Evolutionary conservation across 192 early-diverging fungal genomes (phyloP), one percentile per base, ranked within the genome.

Genomic region (Gigaspora rosea): DNA sequence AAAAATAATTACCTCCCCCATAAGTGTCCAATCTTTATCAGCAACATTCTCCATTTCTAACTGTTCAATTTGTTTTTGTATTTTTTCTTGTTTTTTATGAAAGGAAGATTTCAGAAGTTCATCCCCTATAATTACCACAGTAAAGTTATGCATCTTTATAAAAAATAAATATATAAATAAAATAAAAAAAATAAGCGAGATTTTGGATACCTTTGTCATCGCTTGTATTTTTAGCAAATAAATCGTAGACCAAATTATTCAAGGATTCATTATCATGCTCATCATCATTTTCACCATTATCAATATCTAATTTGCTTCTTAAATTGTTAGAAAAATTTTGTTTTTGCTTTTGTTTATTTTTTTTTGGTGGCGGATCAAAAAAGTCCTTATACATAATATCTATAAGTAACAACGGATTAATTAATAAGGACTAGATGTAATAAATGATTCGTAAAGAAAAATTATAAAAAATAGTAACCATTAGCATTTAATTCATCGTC

Each of bases 31-130:
- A 67, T 96, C 87, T 82, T 94, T 95, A 16, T 84, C 85, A 33
- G 86, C 89, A 10, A 98, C 83, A 9, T 93, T 93, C 80, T 97
- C 95, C 58, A 88, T 84, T 79, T 99, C 97, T n/a, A 97, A 87
- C 73, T 86, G 84, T 16, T 88, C 83, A 74, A 98, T 98, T 78
- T 92, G 87, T 32, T 86, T 83, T 62, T 86, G 83, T 2, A 97
- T 76, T 73, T 84, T 83, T 36, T 86, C 85, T 67, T 96, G 94
- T 79, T 91, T 88, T 72, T 86, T 90, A 83, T 99, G 91, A 74
- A 93, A 93, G n/a, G 89, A 86, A 33, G 96, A 96, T 75, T 90
- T 58, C 33, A 41, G 72, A 49, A 78, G 79, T 80, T 78, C 33
- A 22, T 82, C 82, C 8, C 80, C 87, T 18, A 27, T 27, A 27